Conservation (phyloP, 2,329 filamentous ascomycete species). For the Epichloe glyceriae region DNA sequence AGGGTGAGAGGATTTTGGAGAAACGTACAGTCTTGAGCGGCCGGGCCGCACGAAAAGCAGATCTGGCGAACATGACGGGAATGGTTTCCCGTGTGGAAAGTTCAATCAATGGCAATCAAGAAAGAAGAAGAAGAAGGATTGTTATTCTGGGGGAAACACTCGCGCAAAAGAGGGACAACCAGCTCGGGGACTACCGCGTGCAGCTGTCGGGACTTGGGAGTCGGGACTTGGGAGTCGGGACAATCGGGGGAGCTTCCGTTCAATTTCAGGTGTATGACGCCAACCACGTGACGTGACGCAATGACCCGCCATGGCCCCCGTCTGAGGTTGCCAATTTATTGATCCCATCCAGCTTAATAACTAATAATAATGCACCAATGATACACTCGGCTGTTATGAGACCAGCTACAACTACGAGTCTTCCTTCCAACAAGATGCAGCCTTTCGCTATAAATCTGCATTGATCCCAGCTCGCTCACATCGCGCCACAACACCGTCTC, state of each 20-base stretch:
- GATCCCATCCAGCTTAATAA: neutral
- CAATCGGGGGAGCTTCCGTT: neutral
- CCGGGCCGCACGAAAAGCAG: slow-evolving; percentile 49
- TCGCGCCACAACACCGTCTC: too few species aligned
- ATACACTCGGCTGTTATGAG: neutral
- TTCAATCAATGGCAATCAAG: neutral
- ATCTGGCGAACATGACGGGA: slow-evolving; percentile 52
- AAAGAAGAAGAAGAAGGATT: neutral
- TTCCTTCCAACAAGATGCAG: too few species aligned
- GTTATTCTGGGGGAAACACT: neutral
- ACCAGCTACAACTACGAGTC: too few species aligned
- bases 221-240: neutral
- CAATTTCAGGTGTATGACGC: slow-evolving; percentile 2
- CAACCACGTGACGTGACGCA: slow-evolving; percentile 7
- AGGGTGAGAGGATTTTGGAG: neutral
- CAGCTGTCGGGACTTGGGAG: neutral
- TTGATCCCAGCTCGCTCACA: too few species aligned
- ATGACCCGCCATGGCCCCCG: neutral
- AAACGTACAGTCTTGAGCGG: slow-evolving; percentile 51
- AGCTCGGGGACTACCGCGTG: neutral
- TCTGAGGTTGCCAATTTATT: neutral
- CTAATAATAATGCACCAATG: neutral
- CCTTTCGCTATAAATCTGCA: too few species aligned
- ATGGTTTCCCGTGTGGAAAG: slow-evolving; percentile 12
- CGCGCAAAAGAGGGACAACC: neutral